A percentile compares a stretch with the other conserved stretches of the same genome.
phyloP scores from a whole-genome alignment of 177 flowering plant genomes.

The Vitis hybrid region DNA sequence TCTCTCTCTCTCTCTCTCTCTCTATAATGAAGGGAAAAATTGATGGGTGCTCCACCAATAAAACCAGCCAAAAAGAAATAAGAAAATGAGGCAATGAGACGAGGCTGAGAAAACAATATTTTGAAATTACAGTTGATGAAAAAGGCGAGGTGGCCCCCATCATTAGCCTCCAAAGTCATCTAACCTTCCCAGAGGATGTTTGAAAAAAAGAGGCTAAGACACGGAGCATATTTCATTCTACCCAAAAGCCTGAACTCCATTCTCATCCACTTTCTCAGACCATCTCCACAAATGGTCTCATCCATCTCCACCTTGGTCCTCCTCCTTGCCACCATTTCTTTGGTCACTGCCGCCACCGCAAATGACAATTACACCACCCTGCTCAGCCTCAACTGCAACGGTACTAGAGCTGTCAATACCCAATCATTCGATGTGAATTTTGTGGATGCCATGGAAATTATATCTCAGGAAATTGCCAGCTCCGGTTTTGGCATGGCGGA shows the following conservation, averaged over 20 bases:
- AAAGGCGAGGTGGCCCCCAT: too few species aligned
- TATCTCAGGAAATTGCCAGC: conserved; percentile 49
- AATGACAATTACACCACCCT: neutral
- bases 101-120: too few species aligned
- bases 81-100: too few species aligned
- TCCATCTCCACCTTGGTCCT: neutral
- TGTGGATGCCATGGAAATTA: conserved; percentile 63
- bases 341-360: neutral
- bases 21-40: too few species aligned
- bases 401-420: neutral
- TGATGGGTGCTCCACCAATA: too few species aligned
- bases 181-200: too few species aligned
- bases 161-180: too few species aligned
- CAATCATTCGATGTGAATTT: conserved; percentile 59
- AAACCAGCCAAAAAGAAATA: too few species aligned
- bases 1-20: too few species aligned
- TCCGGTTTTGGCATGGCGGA: conserved; percentile 53
- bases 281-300: neutral
- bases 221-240: too few species aligned
- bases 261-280: neutral
- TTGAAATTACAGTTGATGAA: too few species aligned
- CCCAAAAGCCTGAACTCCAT: neutral
- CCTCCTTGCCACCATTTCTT: neutral
- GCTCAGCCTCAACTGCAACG: conserved; percentile 10
- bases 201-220: too few species aligned